A percentile compares a stretch with the other conserved stretches of the same genome.
These are phyloP conservation scores for Candida ortonii DNA, from an alignment of 805 yeast species.

Conservation along the genomic window DNA sequence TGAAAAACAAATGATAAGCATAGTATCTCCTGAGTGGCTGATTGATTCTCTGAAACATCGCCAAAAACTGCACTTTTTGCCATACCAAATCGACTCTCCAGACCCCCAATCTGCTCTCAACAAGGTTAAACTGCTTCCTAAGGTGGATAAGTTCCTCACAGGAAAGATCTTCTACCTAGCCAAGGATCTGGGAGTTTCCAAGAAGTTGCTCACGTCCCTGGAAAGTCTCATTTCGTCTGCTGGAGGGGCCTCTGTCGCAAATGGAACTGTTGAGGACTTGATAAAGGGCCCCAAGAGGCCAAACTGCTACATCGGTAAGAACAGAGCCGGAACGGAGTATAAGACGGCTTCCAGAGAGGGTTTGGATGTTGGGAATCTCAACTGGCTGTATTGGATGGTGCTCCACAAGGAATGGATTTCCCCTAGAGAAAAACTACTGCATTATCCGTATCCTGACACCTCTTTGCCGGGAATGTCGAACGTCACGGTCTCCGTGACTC, in stretches of 20 bases:
- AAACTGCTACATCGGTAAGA: slow-evolving; percentile 59
- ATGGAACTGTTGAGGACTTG: slow-evolving; percentile 1
- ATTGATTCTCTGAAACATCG: slow-evolving; percentile 61
- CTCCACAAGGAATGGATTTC: slow-evolving; percentile 51
- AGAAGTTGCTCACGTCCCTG: slow-evolving; percentile 39
- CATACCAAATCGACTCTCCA: slow-evolving; percentile 43
- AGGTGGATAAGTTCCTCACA: slow-evolving; percentile 33
- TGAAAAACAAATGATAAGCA: slow-evolving; percentile 43
- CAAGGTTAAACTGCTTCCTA: too few relatives aligned
- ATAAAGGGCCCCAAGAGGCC: too few relatives aligned
- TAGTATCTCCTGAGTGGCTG: slow-evolving; percentile 80
- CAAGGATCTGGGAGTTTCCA: slow-evolving; percentile 54
- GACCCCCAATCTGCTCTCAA: background rate
- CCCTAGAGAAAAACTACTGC: slow-evolving; percentile 55
- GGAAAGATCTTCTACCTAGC: slow-evolving; percentile 50
- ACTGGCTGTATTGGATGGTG: slow-evolving; percentile 74
- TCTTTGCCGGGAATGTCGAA: slow-evolving; percentile 54
- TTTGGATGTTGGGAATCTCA: slow-evolving; percentile 57
- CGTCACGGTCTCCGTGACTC: slow-evolving; percentile 65
- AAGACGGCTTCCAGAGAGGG: slow-evolving; percentile 40
- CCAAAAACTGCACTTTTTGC: slow-evolving; percentile 47
- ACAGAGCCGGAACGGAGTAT: slow-evolving; percentile 57
- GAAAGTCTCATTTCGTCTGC: slow-evolving; percentile 42
- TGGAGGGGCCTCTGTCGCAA: slow-evolving; percentile 50
- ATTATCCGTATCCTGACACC: slow-evolving; percentile 60